A percentile compares a stretch with the other conserved stretches of the same genome.
These are phyloP conservation scores for Eucalyptus urophylla DNA, from an alignment of 345 rosid genomes.

Conservation along the genomic window DNA sequence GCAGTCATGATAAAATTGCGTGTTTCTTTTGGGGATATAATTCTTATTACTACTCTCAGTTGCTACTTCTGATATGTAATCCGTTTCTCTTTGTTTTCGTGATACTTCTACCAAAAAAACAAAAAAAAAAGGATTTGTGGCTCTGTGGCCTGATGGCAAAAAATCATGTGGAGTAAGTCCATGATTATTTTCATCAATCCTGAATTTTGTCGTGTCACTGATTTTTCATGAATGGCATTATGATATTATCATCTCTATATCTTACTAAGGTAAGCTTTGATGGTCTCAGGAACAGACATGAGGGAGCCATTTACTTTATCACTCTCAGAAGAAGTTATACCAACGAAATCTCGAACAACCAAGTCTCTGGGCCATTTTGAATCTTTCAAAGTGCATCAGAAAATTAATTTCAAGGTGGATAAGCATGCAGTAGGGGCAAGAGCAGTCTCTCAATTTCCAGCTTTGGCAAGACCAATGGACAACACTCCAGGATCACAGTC, in stretches of 20 bases:
- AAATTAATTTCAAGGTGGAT: slow-evolving; percentile 11
- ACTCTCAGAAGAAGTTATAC: slow-evolving; percentile 4
- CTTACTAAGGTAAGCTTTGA: background rate
- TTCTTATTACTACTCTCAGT: background rate
- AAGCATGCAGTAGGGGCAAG: slow-evolving; percentile 18
- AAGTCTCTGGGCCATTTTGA: slow-evolving; percentile 8
- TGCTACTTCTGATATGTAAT: background rate
- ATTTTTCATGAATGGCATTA: background rate
- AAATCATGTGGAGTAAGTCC: background rate
- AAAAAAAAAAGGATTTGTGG: background rate
- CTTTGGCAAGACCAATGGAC: slow-evolving; percentile 25
- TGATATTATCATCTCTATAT: background rate
- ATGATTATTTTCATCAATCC: background rate
- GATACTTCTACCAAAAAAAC: background rate
- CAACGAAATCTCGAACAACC: slow-evolving; percentile 1
- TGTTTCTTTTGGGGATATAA: background rate
- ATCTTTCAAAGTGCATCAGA: slow-evolving; percentile 4
- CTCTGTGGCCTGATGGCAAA: background rate
- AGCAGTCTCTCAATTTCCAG: slow-evolving; percentile 10
- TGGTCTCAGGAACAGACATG: slow-evolving; percentile 17
- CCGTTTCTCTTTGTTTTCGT: background rate
- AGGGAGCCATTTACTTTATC: slow-evolving; percentile 4
- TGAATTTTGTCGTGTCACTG: background rate
- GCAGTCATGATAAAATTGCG: background rate
- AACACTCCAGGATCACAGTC: slow-evolving; percentile 27